These are phyloP conservation scores for Beta macrorhiza DNA, from an alignment of 179 eudicot species.

Conservation along the genomic window DNA sequence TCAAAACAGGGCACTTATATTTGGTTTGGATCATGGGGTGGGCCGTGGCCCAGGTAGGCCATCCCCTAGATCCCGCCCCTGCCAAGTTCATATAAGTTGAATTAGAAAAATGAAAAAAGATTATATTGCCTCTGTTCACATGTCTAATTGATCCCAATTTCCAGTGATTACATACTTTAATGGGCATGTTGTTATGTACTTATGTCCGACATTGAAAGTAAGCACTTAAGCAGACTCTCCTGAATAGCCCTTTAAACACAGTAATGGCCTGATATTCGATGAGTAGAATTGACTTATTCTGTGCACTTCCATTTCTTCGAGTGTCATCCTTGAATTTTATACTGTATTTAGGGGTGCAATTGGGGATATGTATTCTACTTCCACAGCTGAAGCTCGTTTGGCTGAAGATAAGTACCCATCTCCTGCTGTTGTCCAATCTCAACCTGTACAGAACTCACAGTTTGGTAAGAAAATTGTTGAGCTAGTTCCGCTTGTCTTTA, in stretches of 20 bases:
- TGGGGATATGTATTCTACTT: constrained; percentile 42
- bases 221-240: background rate
- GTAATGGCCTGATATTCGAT: background rate
- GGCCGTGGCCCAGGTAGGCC: too few species aligned
- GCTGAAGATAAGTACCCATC: constrained; percentile 41
- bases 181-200: background rate
- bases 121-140: background rate
- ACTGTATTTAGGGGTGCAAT: constrained; percentile 36
- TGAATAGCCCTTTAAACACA: background rate
- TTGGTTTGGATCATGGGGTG: too few species aligned
- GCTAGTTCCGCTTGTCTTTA: background rate
- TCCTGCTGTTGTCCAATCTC: constrained; percentile 32
- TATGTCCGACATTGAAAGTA: background rate
- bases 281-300: background rate
- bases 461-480: constrained; percentile 32
- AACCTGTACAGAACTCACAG: constrained; percentile 32
- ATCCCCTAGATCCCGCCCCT: too few species aligned
- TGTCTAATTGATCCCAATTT: background rate
- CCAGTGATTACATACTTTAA: background rate
- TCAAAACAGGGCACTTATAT: too few species aligned
- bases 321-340: constrained; percentile 1
- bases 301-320: background rate
- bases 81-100: background rate
- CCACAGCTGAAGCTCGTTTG: constrained; percentile 34
- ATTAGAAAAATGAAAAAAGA: background rate